These are phyloP conservation scores for Penicillium polonicum DNA, from an alignment of 2,329 filamentous ascomycete species.

Conservation along the genomic window DNA sequence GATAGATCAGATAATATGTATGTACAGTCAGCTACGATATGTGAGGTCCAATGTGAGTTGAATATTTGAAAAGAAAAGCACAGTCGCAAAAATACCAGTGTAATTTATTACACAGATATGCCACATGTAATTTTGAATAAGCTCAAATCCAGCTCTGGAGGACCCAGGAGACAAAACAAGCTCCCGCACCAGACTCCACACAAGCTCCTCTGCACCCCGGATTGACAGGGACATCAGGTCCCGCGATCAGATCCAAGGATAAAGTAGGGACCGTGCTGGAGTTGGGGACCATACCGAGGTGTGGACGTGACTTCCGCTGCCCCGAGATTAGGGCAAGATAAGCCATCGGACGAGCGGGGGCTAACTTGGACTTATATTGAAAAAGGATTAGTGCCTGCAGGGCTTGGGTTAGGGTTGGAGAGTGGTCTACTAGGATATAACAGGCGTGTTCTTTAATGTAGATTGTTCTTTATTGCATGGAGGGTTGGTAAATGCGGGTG, in stretches of 20 bases:
- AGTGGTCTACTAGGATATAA: not conserved
- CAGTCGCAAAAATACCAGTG: constrained; percentile 16
- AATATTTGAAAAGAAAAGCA: not conserved
- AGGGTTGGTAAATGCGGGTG: not conserved
- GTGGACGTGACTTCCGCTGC: constrained; percentile 18
- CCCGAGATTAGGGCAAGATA: constrained; percentile 15
- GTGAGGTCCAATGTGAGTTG: not conserved
- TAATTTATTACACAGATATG: constrained; percentile 4
- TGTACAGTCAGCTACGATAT: not conserved
- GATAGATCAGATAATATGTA: not conserved
- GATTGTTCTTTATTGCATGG: not conserved
- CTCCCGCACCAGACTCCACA: constrained; percentile 19
- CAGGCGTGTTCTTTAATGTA: not conserved
- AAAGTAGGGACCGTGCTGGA: constrained; percentile 24
- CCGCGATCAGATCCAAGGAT: constrained; percentile 14
- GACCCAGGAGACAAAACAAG: not conserved
- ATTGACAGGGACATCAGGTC: constrained; percentile 15
- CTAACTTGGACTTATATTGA: not conserved
- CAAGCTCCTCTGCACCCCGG: constrained; percentile 25
- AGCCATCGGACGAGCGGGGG: constrained; percentile 18
- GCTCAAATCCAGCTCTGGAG: constrained; percentile 4
- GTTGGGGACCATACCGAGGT: constrained; percentile 11
- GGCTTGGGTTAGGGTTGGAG: not conserved
- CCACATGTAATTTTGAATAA: constrained; percentile 7
- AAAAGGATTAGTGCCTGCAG: not conserved